Base-by-base conservation (phyloP, 2,329 filamentous ascomycete genomes). In the Fusarium hainanense region DNA sequence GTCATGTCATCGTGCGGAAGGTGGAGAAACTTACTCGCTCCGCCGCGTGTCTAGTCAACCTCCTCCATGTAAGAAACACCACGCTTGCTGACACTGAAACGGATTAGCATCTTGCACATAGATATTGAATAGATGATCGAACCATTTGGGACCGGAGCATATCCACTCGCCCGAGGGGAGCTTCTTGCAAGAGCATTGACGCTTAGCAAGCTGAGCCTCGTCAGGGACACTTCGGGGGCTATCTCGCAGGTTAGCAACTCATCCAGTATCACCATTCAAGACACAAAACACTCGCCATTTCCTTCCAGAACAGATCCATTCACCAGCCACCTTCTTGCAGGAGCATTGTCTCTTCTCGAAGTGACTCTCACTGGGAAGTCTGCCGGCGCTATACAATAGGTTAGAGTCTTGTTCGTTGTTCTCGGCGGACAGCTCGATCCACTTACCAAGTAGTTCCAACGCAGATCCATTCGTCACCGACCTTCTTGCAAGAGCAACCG, bases 401-500 rank as follows among this genome's bases (percentile, higher is more conserved):
- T 34, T 34, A 30, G 28, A 6, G 28, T 30, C 12, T 13, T 30
- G 28, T 30, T 30, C 28, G 28, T 30, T 30, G 28, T 7, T 30
- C 12, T 30, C 5, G 28, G 12, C 28, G 14, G 6, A 30, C 28
- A 30, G 7, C 1, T 4, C 30, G 3, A 32, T 14, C 13, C 16
- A 11, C 34, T 11, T 0, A 37, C 34, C 64, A 67, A 3, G 40
- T 34, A 0, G 16, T 30, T 9, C 64, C 62, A 1, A 2, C 11
- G 51, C 64, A 67, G 5, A 66, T 7, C 41, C 41, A 67, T 1
- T 67, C 64, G 3, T 40, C 25, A 0, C 61, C 64, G 16, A 52
- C 37, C 20, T 63, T 54, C 20, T 54, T 57, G 20, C 65, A 68
- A 4, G 37, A 7, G 25, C 65, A 67, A 32, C 43, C 25, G 3